Base-by-base conservation (phyloP, 1,139 yeast species). In the Zygosaccharomyces sapae region DNA sequence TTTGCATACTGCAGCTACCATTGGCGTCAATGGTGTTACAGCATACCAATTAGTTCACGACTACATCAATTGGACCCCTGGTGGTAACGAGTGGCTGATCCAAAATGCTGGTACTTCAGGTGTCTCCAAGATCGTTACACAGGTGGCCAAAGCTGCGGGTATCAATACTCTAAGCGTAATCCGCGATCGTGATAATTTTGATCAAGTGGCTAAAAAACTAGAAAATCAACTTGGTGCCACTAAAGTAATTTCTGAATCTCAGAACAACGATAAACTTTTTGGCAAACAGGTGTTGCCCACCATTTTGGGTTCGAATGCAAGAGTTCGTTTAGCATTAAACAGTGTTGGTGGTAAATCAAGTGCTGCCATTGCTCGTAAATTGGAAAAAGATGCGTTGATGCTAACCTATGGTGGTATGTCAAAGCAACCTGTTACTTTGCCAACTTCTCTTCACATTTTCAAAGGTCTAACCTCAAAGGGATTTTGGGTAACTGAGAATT, bases 331-430 rank as follows among this genome's bases (percentile, higher is more conserved):
- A 48, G 98, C 88, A 1, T 73, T 92, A 55, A 92, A 94, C 69
- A 87, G 96, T 61, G 94, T 92, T 39, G 97, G 98, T 44, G 98
- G 98, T 27, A 77, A 85, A 55, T 83, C 88, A 34, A 78, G 89
- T 36, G 75, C 95, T 1, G 82, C 83, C 38, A 73, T 92, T 56
- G 92, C 96, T 6, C 77, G 96, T 55, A 89, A 89, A 63, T 75
- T 92, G 53, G 80, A 78, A 44, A 75, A 79, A 52, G 87, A 89
- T 25, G 81, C 81, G 1, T 74, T 85, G 53, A 74, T 92, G 74
- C 80, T 86, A 59, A 89, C 97, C 0, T 92, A 92, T 64, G 99
- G 99, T 24, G 98, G 96, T 43, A 92, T 92, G 98, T 87, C 97
- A 4, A 82, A 83, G 73, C 92, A 88, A 69, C 98, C 98, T 2